Conservation (phyloP, 441 rosid species). For the Hura crepitans region DNA sequence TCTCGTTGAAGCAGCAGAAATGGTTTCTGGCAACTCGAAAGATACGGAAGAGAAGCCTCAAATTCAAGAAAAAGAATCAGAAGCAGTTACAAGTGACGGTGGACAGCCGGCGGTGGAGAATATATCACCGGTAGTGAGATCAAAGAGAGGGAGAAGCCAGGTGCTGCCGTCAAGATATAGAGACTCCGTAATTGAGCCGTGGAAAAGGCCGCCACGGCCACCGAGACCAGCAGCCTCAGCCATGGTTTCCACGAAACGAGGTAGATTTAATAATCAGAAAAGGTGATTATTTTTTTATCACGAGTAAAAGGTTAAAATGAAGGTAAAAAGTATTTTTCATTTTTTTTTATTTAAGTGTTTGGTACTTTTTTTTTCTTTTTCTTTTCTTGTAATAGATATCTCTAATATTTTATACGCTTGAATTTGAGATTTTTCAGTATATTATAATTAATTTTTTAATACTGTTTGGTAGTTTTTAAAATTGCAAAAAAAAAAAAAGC, state of each 20-base stretch:
- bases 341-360: no score
- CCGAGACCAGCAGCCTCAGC: slow-evolving; percentile 9
- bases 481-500: no score
- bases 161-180: slow-evolving; percentile 24
- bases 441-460: no score
- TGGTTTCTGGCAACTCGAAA: background rate
- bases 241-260: slow-evolving; percentile 7
- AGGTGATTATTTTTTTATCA: no score
- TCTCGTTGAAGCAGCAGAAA: slow-evolving; percentile 19
- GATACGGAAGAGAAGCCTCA: background rate
- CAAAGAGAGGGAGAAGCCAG: slow-evolving; percentile 17
- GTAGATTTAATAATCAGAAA: slow-evolving; percentile 8
- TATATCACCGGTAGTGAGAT: slow-evolving; percentile 10
- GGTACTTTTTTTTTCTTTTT: background rate
- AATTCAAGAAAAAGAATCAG: background rate
- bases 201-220: slow-evolving; percentile 5
- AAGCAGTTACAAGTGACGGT: background rate
- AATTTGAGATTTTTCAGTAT: no score
- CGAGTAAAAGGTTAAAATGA: background rate
- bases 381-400: no score
- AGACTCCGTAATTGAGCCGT: slow-evolving; percentile 20
- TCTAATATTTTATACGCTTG: no score
- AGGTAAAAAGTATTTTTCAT: background rate
- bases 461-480: no score
- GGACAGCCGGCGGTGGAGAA: background rate